Percentiles rank a stretch among this genome's conserved stretches.
Evolutionary conservation across 2,329 filamentous ascomycete species (phyloP).

Genomic region (Berkeleyomyces basicola): DNA sequence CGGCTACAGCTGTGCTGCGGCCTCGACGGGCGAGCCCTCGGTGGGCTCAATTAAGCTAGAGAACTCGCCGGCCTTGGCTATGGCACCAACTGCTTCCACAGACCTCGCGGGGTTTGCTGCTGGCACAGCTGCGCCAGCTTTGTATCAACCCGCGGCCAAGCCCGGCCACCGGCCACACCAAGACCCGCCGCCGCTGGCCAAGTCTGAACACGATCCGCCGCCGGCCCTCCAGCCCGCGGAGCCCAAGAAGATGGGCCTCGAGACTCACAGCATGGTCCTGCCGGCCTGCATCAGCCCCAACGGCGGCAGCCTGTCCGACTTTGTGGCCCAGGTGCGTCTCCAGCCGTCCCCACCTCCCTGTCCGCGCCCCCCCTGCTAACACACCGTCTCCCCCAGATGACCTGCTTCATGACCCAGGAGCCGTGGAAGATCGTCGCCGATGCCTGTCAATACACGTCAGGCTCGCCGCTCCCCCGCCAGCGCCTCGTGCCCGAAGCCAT

Average conservation of each 20-base stretch:
- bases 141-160: no score
- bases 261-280: constrained; percentile 49
- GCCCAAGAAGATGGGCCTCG: constrained; percentile 23
- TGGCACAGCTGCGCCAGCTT: no score
- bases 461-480: constrained; percentile 22
- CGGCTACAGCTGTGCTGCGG: neutral
- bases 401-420: constrained; percentile 96
- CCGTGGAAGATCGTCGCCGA: constrained; percentile 60
- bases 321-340: constrained; percentile 57
- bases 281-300: constrained; percentile 58
- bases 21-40: neutral
- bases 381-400: constrained; percentile 43
- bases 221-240: neutral
- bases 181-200: no score
- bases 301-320: constrained; percentile 63
- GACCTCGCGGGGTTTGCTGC: neutral
- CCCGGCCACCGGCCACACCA: no score
- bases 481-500: constrained; percentile 54
- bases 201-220: no score
- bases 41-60: neutral
- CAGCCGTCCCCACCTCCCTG: neutral
- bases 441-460: constrained; percentile 43
- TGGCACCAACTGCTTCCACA: neutral
- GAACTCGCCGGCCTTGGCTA: neutral
- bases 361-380: neutral